These are phyloP conservation scores for Emericellopsis terricola DNA, from an alignment of 495 filamentous ascomycete species.

Conservation along the genomic window DNA sequence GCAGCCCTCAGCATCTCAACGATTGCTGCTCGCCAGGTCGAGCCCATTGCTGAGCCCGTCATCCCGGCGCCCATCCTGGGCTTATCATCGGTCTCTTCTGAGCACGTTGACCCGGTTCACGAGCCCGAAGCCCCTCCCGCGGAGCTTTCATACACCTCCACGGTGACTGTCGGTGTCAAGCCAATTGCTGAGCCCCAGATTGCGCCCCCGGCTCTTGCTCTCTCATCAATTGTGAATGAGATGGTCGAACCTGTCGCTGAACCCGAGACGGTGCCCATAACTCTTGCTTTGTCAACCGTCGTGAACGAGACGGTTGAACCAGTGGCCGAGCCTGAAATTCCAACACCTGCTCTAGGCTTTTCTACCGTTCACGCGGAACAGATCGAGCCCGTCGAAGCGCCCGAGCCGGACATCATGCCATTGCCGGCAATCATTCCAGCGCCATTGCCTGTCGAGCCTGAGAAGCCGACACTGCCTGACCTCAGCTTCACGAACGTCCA, in stretches of 20 bases:
- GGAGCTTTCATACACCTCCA: constrained; percentile 7
- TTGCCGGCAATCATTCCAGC: constrained; percentile 1
- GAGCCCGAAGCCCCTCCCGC: constrained; percentile 8
- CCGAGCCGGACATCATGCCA: constrained; percentile 1
- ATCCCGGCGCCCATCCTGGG: constrained; percentile 6
- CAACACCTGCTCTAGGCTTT: constrained; percentile 10
- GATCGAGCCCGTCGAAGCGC: constrained; percentile 5
- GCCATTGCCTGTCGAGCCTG: background rate
- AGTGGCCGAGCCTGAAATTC: constrained; percentile 5
- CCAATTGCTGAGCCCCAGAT: constrained; percentile 11
- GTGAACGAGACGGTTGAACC: constrained; percentile 10
- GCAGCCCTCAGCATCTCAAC: constrained; percentile 8
- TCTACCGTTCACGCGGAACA: constrained; percentile 9
- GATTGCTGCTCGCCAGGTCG: constrained; percentile 8
- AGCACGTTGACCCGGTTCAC: constrained; percentile 11
- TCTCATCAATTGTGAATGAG: constrained; percentile 7
- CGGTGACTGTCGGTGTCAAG: constrained; percentile 9
- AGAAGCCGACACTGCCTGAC: background rate
- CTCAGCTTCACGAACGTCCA: constrained; percentile 13
- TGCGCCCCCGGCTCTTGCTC: constrained; percentile 8
- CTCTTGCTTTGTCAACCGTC: constrained; percentile 13
- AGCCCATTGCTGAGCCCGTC: constrained; percentile 11
- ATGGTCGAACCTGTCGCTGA: constrained; percentile 11
- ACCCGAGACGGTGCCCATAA: constrained; percentile 7
- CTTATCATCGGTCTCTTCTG: constrained; percentile 9